Evolutionary conservation across 169 alveolate genomes (phyloP), one percentile per base, ranked within the genome.

Genomic region (Hepatocystis sp.): DNA sequence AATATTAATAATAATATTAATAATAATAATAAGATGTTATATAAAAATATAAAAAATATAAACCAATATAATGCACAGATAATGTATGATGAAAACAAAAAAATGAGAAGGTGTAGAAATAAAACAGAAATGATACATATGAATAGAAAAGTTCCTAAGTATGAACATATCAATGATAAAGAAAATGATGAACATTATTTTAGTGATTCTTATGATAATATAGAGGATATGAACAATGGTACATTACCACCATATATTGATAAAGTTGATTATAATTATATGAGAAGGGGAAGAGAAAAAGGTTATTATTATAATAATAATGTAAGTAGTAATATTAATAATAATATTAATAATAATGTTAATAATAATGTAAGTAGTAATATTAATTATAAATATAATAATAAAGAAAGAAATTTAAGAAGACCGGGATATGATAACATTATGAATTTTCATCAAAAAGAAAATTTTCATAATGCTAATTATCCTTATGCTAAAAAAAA

Each of bases 391-490:
- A 44, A 71, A 39, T 34, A 56, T 36, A 13, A 52, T 25, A 51
- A 21, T 15, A n/a, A n/a, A n/a, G 86, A 71, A 7, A 56, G 67
- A 19, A 42, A 15, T n/a, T 15, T 71, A 30, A 71, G 46, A 51
- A 71, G 86, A 71, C 51, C 60, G 7, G 30, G 67, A 15, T 51
- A 71, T 61, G 86, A 58, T 15, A 28, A 13, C 3, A 28, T 42
- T 19, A 34, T 52, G 55, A 67, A 36, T 52, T 53, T n/a, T n/a
- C n/a, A 52, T 15, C 1, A 39, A 53, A 67, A 46, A 46, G 86
- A 71, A 34, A 60, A 39, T 55, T 56, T 44, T 42, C 55, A 58
- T 44, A 58, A 51, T 17, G 36, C 47, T 21, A 28, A 46, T 0
- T 27, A 40, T 42, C 27, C 30, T n/a, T 32, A 47, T 28, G 39